These are phyloP conservation scores for Euphorbia celastroides DNA, from an alignment of 441 rosid genomes.

Conservation along the genomic window DNA sequence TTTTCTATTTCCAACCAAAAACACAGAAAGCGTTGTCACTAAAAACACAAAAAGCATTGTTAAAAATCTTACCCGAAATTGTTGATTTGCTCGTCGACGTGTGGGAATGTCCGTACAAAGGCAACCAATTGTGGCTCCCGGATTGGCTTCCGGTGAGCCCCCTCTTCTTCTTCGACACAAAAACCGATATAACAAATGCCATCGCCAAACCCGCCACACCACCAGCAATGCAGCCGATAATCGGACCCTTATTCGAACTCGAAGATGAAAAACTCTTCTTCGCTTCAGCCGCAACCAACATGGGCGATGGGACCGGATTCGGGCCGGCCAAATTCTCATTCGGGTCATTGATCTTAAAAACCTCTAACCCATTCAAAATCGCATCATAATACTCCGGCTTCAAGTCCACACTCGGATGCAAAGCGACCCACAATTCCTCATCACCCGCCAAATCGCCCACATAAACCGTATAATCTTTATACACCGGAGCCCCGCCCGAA, in stretches of 20 bases:
- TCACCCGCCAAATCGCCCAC: conserved; percentile 35
- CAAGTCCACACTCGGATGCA: conserved; percentile 31
- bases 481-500: conserved; percentile 34
- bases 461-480: conserved; percentile 46
- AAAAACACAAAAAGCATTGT: not conserved
- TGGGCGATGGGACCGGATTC: conserved; percentile 49
- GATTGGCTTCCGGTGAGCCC: conserved; percentile 33
- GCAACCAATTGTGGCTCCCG: conserved; percentile 62
- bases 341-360: conserved; percentile 46
- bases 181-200: conserved; percentile 29
- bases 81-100: conserved; percentile 54
- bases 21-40: too few species aligned
- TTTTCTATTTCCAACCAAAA: too few species aligned
- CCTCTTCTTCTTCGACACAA: conserved; percentile 34
- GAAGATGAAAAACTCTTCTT: conserved; percentile 31
- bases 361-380: conserved; percentile 61
- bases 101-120: conserved; percentile 64
- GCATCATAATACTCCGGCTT: conserved; percentile 49
- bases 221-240: conserved; percentile 56
- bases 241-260: conserved; percentile 30
- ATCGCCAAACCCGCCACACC: conserved; percentile 46
- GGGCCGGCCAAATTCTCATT: conserved; percentile 49
- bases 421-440: conserved; percentile 37
- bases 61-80: conserved; percentile 33
- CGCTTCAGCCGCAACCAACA: conserved; percentile 30